These are phyloP conservation scores for Metarhizium album DNA, from an alignment of 2,329 filamentous ascomycete species.

Conservation along the genomic window DNA sequence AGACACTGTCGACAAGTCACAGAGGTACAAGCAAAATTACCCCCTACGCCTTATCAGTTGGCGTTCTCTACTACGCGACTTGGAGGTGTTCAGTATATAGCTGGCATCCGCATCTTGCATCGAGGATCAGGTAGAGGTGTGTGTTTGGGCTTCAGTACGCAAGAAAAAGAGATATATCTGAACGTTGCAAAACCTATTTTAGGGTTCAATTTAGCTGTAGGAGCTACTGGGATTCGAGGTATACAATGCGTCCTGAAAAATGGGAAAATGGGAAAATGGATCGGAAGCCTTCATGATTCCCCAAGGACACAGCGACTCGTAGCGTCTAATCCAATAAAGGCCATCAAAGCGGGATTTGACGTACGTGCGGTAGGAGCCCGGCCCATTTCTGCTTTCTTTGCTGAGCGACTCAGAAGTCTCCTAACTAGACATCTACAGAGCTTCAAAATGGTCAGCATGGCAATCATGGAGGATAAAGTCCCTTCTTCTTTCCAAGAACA, in stretches of 20 bases:
- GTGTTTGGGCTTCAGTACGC: not conserved
- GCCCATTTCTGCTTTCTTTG: not conserved
- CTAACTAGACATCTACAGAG: not conserved
- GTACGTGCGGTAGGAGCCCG: not conserved
- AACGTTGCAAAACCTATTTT: not conserved
- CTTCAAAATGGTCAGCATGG: not conserved
- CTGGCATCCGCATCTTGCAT: not conserved
- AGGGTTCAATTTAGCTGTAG: not conserved
- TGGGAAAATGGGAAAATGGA: not conserved
- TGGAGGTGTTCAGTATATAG: not conserved
- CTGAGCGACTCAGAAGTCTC: not conserved
- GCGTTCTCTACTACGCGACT: not conserved
- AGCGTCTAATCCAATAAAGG: not conserved
- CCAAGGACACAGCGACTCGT: not conserved
- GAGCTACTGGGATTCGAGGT: not conserved
- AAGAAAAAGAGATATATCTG: not conserved
- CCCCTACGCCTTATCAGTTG: not conserved
- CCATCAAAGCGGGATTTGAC: not conserved
- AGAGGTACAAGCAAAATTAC: not conserved
- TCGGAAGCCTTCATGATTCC: not conserved
- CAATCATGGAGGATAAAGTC: not conserved
- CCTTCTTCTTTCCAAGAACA: not conserved
- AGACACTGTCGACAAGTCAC: not conserved
- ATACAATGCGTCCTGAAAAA: not conserved
- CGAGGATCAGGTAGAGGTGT: not conserved